Percentiles rank a stretch among this genome's conserved stretches.
Conservation (phyloP, 2,329 filamentous ascomycete genomes). For the Ambrosiella cleistominuta region DNA sequence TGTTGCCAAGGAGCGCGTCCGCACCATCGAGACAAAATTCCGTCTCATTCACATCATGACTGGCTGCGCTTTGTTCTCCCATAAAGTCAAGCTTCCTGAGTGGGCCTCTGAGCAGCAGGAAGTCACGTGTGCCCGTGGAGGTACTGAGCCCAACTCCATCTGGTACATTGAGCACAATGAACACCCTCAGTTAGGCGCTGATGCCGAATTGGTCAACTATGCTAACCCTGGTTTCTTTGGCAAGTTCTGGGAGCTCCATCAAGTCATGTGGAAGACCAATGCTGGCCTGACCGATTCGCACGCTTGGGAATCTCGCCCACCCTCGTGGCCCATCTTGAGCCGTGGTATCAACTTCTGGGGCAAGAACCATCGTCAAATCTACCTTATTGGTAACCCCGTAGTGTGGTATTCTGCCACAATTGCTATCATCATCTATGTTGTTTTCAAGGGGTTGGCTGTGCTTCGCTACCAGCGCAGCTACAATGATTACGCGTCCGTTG, state of each 20-base stretch:
- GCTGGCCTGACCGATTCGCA: constrained; percentile 91
- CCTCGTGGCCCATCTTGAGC: constrained; percentile 77
- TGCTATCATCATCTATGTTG: constrained; percentile 56
- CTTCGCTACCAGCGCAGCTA: constrained; percentile 90
- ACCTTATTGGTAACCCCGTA: constrained; percentile 84
- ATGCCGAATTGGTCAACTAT: constrained; percentile 92
- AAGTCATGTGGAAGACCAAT: constrained; percentile 98
- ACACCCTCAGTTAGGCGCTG: constrained; percentile 56
- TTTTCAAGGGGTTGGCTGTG: constrained; percentile 75
- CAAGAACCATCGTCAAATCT: constrained; percentile 82
- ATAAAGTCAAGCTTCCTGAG: constrained; percentile 96
- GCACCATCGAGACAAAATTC: constrained; percentile 95
- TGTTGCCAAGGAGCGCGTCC: constrained; percentile 64
- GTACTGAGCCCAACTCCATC: constrained; percentile 84
- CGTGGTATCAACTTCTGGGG: constrained; percentile 99
- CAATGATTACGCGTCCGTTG: constrained; percentile 63
- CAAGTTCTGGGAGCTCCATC: constrained; percentile 94
- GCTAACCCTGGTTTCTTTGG: constrained; percentile 84
- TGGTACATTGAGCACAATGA: constrained; percentile 93
- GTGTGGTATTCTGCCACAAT: constrained; percentile 85
- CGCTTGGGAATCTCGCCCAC: constrained; percentile 90
- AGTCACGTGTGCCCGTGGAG: constrained; percentile 87
- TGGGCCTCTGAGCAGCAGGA: constrained; percentile 98
- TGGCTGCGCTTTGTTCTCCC: constrained; percentile 86
- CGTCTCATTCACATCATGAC: constrained; percentile 92